Evolutionary conservation across 306 rosid genomes (phyloP), one percentile per base, ranked within the genome.

Genomic region (Trifolium pratense): DNA sequence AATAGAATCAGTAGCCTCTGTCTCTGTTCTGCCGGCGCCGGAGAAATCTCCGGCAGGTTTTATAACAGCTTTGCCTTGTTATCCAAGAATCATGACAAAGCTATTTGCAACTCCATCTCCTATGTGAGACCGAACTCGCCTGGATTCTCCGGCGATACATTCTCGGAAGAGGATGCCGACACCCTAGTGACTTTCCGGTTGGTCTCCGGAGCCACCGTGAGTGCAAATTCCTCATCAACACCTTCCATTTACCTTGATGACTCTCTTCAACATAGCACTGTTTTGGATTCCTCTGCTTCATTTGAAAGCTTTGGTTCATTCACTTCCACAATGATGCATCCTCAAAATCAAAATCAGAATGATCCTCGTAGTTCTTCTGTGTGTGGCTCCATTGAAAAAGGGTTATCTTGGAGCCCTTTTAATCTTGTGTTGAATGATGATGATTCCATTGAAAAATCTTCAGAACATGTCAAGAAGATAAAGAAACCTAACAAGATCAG

Each of bases 131-230:
- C 92, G 0, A 87, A 86, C 34, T 79, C 70, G 7, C 13, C 36
- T 65, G 36, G 20, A 20, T 10, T 40, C 36, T 20, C 36, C 0
- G 4, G 78, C 1, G 71, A 71, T 1, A 34, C 32, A 1, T 65
- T 49, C 15, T 60, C 84, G 3, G 84, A 71, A 0, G 82, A 80
- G 0, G 82, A 78, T 1, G 77, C 65, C 0, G 40, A 29, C 69
- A 14, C 66, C 20, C 34, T 75, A 51, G 81, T 87, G 48, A 79
- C 90, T 26, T 89, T 86, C 79, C 79, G 89, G 45, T 81, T 89
- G 0, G 88, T 93, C 20, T 86, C 89, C 46, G 89, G 97, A 1
- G 96, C 98, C 25, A 85, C 91, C 5, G 91, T 91, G 23, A 89
- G 96, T 57, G 97, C 98, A 70, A 93, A 93, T 87, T 66, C 75